Evolutionary conservation across 345 rosid species (phyloP).

Genomic region (Trapa bicornis): DNA sequence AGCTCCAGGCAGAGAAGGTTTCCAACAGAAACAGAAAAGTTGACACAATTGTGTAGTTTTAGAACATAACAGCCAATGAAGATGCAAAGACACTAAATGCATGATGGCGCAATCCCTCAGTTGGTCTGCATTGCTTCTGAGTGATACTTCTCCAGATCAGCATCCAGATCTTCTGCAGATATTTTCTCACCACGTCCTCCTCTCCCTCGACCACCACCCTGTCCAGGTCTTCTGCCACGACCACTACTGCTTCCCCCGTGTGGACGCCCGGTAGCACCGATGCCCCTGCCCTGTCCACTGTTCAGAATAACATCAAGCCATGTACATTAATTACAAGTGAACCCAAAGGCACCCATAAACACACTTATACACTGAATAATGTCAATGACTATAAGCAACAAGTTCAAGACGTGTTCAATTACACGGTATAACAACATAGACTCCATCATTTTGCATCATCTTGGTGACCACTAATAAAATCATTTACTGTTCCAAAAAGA

Average conservation of each 20-base stretch:
- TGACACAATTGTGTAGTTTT: constrained; percentile 9
- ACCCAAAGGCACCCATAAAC: neutral
- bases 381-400: too few relatives aligned
- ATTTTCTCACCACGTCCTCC: constrained; percentile 38
- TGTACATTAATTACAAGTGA: neutral
- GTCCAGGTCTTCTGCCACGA: constrained; percentile 40
- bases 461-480: too few relatives aligned
- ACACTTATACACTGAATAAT: neutral
- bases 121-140: constrained; percentile 70
- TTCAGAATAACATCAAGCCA: neutral
- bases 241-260: constrained; percentile 42
- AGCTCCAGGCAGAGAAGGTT: constrained; percentile 19
- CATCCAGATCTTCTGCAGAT: constrained; percentile 94
- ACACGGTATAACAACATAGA: neutral
- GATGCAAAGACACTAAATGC: constrained; percentile 5
- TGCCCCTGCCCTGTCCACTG: constrained; percentile 58
- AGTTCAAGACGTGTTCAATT: neutral
- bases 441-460: neutral
- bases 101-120: constrained; percentile 17
- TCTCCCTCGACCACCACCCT: constrained; percentile 58
- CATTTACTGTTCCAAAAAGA: too few relatives aligned
- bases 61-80: constrained; percentile 21
- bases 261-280: constrained; percentile 31
- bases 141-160: constrained; percentile 85
- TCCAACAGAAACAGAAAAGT: constrained; percentile 22